Evolutionary conservation across 176 grass and related monocot species (phyloP), one percentile per base, ranked within the genome.

Genomic region (Echinochloa phyllopogon): DNA sequence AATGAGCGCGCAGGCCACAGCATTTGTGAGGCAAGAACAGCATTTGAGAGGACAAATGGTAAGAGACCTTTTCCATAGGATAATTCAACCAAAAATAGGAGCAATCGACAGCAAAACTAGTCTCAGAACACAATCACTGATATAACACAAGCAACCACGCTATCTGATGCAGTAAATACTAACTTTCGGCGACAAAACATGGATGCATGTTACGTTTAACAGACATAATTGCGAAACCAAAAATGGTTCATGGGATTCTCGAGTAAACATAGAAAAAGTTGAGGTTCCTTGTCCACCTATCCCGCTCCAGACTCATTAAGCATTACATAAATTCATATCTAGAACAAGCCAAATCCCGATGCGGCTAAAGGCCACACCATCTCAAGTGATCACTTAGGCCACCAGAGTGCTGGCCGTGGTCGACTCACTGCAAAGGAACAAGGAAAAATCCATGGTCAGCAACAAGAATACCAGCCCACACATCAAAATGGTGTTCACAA

Each of bases 341-440:
- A 84, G 80, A 87, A 75, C 59, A 83, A 84, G 85, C 18, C 64
- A 40, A 40, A 63, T 75, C 37, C 36, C 17, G 10, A 61, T 40
- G 60, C 24, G 43, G 52, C 68, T 45, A 53, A 75, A 37, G 49
- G 45, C 80, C 66, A 69, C 58, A 41, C n/a, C 75, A 61, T 21
- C n/a, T 52, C 69, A 83, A 68, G 68, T 76, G 61, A 25, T 38
- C 85, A 63, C 61, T 80, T 93, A 93, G 60, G 94, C 91, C 81
- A 96, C 94, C 61, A 96, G 89, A 76, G 94, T 93, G 84, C 91
- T 96, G 43, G 94, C 94, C 20, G 94, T 96, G 72, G 80, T 89
- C 0, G 91, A 91, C 40, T 96, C 94, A 10, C 94, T 93, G 89
- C 84, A 87, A 2, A 83, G 57, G 83, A 67, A 3, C 56, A 81